Evolutionary conservation across 768 basidiomycete species (phyloP).

Genomic region (Suillus sp.): DNA sequence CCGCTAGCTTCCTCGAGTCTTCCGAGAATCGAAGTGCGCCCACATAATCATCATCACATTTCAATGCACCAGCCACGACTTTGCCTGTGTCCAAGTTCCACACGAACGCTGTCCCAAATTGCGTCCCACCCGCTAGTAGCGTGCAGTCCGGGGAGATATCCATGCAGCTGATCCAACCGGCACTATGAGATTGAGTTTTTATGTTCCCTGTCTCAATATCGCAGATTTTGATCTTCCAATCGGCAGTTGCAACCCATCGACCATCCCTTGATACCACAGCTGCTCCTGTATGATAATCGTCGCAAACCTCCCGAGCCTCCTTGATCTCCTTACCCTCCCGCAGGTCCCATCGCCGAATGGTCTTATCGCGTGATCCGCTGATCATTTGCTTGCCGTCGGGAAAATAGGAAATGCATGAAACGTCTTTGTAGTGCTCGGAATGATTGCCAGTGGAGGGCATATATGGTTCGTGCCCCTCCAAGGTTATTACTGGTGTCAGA

Average conservation of each 20-base stretch:
- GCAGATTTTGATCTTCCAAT: neutral
- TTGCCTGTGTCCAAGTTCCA: neutral
- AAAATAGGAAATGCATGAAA: neutral
- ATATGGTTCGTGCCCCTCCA: too few species aligned
- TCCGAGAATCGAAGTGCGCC: neutral
- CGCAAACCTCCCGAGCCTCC: too few species aligned
- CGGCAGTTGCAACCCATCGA: neutral
- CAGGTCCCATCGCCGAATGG: too few species aligned
- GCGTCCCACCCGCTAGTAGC: neutral
- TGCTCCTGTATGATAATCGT: rapidly evolving
- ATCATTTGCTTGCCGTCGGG: neutral
- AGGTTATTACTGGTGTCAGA: too few species aligned
- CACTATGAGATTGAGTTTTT: neutral
- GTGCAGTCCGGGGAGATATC: neutral
- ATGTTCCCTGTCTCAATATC: neutral
- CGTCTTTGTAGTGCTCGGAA: too few species aligned
- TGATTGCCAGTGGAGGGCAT: too few species aligned
- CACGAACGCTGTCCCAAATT: rapidly evolving
- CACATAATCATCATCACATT: neutral
- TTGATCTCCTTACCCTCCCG: too few species aligned
- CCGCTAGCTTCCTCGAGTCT: neutral
- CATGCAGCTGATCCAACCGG: neutral
- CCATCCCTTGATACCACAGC: neutral
- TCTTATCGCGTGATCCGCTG: neutral
- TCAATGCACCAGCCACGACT: neutral